phyloP scores from a whole-genome alignment of 2,329 filamentous ascomycete genomes.

The Davidsoniella neocaledoniae region DNA sequence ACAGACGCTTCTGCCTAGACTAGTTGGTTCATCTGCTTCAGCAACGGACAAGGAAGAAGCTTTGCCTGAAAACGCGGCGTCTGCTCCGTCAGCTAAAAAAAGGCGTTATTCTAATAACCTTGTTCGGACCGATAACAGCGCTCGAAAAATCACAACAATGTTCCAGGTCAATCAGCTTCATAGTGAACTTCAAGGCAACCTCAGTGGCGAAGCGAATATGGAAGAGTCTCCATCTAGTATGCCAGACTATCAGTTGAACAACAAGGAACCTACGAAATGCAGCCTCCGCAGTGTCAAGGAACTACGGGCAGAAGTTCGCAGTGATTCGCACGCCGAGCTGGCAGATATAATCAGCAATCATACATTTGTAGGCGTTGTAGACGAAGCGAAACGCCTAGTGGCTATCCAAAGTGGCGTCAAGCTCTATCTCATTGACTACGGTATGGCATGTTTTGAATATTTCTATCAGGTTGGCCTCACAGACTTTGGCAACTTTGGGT shows the following conservation, averaged over 20 bases:
- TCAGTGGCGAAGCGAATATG: constrained; percentile 21
- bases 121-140: constrained; percentile 72
- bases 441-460: constrained; percentile 68
- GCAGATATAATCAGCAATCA: constrained; percentile 77
- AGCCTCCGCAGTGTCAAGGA: constrained; percentile 72
- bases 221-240: constrained; percentile 26
- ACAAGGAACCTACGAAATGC: constrained; percentile 53
- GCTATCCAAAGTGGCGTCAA: constrained; percentile 88
- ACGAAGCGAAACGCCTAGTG: constrained; percentile 71
- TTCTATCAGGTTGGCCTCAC: constrained; percentile 92
- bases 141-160: constrained; percentile 95
- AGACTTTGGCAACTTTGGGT: constrained; percentile 89
- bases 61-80: constrained; percentile 16
- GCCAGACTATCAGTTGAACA: constrained; percentile 50
- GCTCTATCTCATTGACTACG: constrained; percentile 86
- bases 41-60: too few relatives aligned
- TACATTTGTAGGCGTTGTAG: constrained; percentile 86
- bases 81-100: constrained; percentile 22
- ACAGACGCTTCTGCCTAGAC: constrained; percentile 70
- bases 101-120: constrained; percentile 50
- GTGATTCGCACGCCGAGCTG: constrained; percentile 66
- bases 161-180: constrained; percentile 35
- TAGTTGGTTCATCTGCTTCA: constrained; percentile 15
- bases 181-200: neutral
- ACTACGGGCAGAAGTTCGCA: constrained; percentile 64